These are phyloP conservation scores for Pythium angustatum DNA, from an alignment of 352 stramenopile species.

Conservation along the genomic window DNA sequence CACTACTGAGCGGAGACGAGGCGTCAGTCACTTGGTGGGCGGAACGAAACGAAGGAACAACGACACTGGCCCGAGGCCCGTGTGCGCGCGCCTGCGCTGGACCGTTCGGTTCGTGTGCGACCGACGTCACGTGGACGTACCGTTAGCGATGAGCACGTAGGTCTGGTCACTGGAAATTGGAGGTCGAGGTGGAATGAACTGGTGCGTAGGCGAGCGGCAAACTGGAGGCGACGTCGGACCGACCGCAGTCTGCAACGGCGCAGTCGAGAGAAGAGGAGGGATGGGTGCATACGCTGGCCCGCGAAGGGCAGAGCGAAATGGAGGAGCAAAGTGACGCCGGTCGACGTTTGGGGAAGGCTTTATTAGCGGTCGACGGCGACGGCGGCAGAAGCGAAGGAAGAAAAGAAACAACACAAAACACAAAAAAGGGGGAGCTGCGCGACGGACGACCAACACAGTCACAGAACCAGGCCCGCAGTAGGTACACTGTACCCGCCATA, in stretches of 20 bases:
- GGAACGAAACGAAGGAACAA: not conserved
- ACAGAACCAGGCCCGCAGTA: constrained; percentile 8
- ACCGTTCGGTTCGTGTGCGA: not conserved
- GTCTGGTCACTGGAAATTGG: not conserved
- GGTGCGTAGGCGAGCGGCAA: not conserved
- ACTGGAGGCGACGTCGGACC: not conserved
- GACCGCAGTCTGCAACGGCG: no score
- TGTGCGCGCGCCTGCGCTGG: not conserved
- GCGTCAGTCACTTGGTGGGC: constrained; percentile 13
- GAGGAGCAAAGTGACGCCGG: not conserved
- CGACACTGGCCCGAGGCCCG: not conserved
- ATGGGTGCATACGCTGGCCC: constrained; percentile 14
- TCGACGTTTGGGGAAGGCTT: no score
- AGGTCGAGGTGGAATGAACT: not conserved
- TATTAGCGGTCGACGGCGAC: not conserved
- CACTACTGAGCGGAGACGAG: no score
- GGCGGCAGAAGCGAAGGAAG: constrained; percentile 12
- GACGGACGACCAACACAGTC: constrained; percentile 25
- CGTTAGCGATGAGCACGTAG: no score
- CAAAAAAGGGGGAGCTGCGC: constrained; percentile 19
- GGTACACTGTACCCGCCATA: constrained; percentile 5
- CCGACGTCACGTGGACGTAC: not conserved
- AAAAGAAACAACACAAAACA: constrained; percentile 8
- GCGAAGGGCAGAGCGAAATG: not conserved
- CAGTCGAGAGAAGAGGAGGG: constrained; percentile 15